Conservation (phyloP, 345 rosid genomes). For the Conringia planisiliqua region DNA sequence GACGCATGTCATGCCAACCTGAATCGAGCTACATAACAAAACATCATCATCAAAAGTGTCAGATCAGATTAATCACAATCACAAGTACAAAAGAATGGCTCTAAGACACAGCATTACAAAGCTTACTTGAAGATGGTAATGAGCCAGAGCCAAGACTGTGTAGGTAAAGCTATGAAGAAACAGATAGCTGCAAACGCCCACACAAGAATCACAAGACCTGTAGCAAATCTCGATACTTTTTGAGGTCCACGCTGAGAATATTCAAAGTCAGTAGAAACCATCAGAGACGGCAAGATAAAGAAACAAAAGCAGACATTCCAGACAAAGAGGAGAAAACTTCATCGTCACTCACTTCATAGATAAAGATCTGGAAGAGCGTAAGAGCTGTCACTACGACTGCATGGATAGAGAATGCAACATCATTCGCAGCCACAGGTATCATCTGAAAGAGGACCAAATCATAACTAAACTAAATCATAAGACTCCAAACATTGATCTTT, state of each 20-base stretch:
- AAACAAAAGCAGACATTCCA: background rate
- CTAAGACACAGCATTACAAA: slow-evolving; percentile 36
- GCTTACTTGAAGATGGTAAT: slow-evolving; percentile 76
- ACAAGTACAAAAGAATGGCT: no score
- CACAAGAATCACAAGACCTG: slow-evolving; percentile 47
- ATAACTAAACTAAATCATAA: no score
- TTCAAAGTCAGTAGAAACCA: background rate
- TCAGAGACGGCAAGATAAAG: background rate
- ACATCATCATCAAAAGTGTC: background rate
- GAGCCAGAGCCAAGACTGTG: slow-evolving; percentile 85
- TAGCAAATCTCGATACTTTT: slow-evolving; percentile 62
- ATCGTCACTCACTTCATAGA: slow-evolving; percentile 58
- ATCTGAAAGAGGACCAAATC: slow-evolving; percentile 44
- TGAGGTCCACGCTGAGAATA: slow-evolving; percentile 73
- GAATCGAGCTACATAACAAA: slow-evolving; percentile 76
- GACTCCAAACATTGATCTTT: no score
- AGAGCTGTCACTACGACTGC: slow-evolving; percentile 74
- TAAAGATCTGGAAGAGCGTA: slow-evolving; percentile 64
- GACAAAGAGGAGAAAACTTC: background rate
- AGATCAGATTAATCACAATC: no score
- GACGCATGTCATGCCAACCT: slow-evolving; percentile 74
- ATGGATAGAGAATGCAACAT: slow-evolving; percentile 90
- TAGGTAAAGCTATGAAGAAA: slow-evolving; percentile 70
- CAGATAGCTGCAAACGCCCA: slow-evolving; percentile 66
- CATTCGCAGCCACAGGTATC: slow-evolving; percentile 93